Conservation (phyloP, 495 filamentous ascomycete genomes). For the Aspergillus indologenus region DNA sequence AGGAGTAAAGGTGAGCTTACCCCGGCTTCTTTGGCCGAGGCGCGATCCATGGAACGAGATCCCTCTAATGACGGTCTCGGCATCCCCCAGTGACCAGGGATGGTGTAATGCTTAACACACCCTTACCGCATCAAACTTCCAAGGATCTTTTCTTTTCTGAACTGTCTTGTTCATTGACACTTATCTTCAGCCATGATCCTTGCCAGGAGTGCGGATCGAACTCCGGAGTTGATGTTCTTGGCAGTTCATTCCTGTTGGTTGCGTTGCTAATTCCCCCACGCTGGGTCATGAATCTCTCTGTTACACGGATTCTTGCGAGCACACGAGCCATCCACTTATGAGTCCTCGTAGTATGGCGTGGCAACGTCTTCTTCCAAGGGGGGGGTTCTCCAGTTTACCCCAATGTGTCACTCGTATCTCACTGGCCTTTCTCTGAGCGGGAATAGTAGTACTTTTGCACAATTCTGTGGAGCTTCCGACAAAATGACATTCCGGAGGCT, state of each 20-base stretch:
- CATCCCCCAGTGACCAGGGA: conserved; percentile 18
- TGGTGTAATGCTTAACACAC: conserved; percentile 20
- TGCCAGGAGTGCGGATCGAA: background rate
- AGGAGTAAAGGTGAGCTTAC: conserved; percentile 1
- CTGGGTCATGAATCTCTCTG: no score
- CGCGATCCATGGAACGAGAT: conserved; percentile 9
- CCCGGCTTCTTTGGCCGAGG: conserved; percentile 7
- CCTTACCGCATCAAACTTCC: conserved; percentile 2
- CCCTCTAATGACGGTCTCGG: conserved; percentile 24
- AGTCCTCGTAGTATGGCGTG: no score
- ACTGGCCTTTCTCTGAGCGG: background rate
- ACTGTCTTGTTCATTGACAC: no score
- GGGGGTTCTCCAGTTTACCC: no score
- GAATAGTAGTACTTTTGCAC: conserved; percentile 8
- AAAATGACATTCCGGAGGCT: conserved; percentile 18
- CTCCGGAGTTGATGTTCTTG: background rate
- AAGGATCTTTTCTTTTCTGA: no score
- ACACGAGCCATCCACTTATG: no score
- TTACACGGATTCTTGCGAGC: no score
- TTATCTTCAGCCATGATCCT: background rate
- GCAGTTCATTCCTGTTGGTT: no score
- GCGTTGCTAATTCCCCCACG: no score
- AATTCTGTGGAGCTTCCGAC: conserved; percentile 14
- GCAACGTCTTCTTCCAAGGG: no score
- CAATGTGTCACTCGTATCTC: background rate